phyloP scores from a whole-genome alignment of 1,284 basidiomycete genomes.

The Microbotryomycetes sp. region DNA sequence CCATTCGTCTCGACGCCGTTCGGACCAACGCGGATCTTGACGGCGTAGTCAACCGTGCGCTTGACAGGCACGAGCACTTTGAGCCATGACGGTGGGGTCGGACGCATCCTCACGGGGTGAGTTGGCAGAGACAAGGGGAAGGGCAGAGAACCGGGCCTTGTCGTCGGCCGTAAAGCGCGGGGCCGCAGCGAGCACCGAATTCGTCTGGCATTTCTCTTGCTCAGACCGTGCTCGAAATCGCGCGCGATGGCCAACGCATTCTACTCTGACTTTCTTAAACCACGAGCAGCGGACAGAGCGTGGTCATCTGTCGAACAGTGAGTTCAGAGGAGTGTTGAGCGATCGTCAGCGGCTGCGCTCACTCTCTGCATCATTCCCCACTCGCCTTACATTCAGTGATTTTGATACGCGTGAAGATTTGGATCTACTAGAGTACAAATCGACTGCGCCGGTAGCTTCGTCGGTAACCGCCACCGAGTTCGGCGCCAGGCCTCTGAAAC shows the following conservation, averaged over 20 bases:
- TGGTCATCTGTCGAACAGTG: too few relatives aligned
- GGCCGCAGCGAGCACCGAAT: not conserved
- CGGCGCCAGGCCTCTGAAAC: not conserved
- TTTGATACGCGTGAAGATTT: not conserved
- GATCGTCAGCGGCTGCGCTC: too few relatives aligned
- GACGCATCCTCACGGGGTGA: slow-evolving; percentile 41
- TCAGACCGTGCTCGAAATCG: not conserved
- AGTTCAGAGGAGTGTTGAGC: too few relatives aligned
- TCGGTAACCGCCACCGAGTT: not conserved
- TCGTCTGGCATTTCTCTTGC: not conserved
- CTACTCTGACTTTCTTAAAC: not conserved
- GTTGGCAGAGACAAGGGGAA: not conserved
- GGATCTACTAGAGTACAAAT: not conserved
- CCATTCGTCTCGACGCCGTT: slow-evolving; percentile 85
- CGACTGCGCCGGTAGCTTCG: not conserved
- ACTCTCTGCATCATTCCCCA: too few relatives aligned
- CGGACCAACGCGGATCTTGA: slow-evolving; percentile 85
- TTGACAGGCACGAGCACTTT: slow-evolving; percentile 90
- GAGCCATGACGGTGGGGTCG: slow-evolving; percentile 32
- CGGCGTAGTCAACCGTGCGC: slow-evolving; percentile 47
- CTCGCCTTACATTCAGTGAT: too few relatives aligned
- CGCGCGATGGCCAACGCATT: not conserved
- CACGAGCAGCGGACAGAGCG: not conserved
- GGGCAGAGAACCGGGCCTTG: too few relatives aligned
- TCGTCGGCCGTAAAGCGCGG: too few relatives aligned